Base-by-base conservation (phyloP, 306 rosid genomes). In the Vigna trinervia region DNA sequence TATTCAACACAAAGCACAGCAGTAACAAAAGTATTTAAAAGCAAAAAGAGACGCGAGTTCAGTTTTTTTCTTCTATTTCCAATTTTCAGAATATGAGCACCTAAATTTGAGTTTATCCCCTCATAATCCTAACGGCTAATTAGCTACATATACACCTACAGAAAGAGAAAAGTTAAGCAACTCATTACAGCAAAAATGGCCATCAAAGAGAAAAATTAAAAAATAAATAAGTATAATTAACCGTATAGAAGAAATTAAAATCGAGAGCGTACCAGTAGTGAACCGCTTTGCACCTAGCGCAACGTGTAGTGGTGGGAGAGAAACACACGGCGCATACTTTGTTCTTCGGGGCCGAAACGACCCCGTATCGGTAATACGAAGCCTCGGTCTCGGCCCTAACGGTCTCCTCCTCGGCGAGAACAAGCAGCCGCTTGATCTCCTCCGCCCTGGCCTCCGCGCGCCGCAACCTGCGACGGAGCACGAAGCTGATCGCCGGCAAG, bases 371-470 rank as follows among this genome's bases (percentile, higher is more conserved):
- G 22, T 81, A 63, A 17, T 76, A 63, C 6, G 85, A 26, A 15
- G 86, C 96, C 81, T 91, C 97, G 8, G 81, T 64, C 89, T 93
- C 98, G 1, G 89, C 98, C 82, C 93, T 87, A 12, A 80, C 82
- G 57, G 89, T 79, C 81, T 91, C 98, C 78, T 85, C 97, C n/a
- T 91, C 73, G 8, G 97, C 95, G 36, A 90, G 70, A 77, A 82
- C 47, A 64, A 93, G 47, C 11, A 91, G 88, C 78, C 96, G 78
- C 82, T 67, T 88, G 84, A 93, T 84, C 86, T 93, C 98, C 82
- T 88, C 92, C 71, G 71, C 78, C 53, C 94, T 91, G 26, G 88
- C 89, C 65, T 48, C 86, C 11, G 97, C 75, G n/a, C 71, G 81
- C 60, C 76, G 71, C 91, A 88, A 91, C 86, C 84, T 86, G 6